Evolutionary conservation across 768 basidiomycete species (phyloP), one percentile per base, ranked within the genome.

Genomic region (Boletus vinaceobasis): DNA sequence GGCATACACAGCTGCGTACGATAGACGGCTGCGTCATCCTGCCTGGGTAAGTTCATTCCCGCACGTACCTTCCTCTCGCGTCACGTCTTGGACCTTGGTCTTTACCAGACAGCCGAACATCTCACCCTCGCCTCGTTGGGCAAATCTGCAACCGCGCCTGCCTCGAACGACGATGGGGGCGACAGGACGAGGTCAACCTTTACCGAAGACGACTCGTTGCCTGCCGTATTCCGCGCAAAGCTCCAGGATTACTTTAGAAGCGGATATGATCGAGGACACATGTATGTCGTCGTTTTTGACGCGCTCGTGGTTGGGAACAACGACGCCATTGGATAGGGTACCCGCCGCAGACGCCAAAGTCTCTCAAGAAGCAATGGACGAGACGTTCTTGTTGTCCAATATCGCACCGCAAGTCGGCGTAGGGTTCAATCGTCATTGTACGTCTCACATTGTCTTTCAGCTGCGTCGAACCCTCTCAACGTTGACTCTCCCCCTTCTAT

Each of bases 381-480:
- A 99, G 73, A 99, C 96, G 0, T 99, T 99, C 71, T 74, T 92
- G 35, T 73, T 99, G 43, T 87, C 92, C 0, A 99, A 99, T 65
- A 97, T 99, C 49, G 96, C 97, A 5, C 97, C 97, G 40, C 97
- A 99, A 79, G 93, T 99, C 26, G 97, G 97, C 1, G 91, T 83
- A 38, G 97, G 96, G 0, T 99, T 98, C 78, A 99, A 98, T 67
- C 79, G 97, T 51, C 94, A 98, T 67, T 99, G 95, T 94, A 63
- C 57, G 61, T 42, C 38, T 40, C 46, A 11, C 14, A 17, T 6
- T 6, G 0, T 32, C n/a, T 14, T 27, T n/a, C 3, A 19, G 27
- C 21, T 32, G 1, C 33, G 11, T 45, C 21, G 13, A 7, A 26
- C 1, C 15, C 43, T 32, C 9, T 14, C 29, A 13, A 11, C 38